A percentile compares a stretch with the other conserved stretches of the same genome.
Conservation (phyloP, 2,329 filamentous ascomycete species). For the Capronia coronata region DNA sequence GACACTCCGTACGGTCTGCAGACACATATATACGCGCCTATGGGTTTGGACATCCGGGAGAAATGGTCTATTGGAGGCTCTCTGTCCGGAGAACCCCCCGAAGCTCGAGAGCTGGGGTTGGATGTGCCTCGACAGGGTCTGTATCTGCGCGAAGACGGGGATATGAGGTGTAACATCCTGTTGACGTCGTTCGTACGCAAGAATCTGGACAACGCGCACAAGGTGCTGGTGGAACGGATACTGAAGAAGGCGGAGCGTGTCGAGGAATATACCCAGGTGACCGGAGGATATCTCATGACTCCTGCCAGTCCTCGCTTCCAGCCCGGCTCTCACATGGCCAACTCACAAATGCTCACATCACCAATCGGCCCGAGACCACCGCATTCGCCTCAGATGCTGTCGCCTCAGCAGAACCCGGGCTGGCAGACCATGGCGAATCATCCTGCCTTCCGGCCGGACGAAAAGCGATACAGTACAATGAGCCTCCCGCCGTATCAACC, state of each 20-base stretch:
- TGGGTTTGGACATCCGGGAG: constrained; percentile 70
- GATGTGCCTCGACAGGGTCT: constrained; percentile 61
- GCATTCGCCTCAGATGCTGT: constrained; percentile 22
- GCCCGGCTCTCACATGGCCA: constrained; percentile 25
- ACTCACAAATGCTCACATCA: constrained; percentile 16
- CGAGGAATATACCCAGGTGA: constrained; percentile 29
- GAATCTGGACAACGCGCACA: constrained; percentile 71
- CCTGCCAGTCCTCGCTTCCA: constrained; percentile 19
- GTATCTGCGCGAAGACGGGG: constrained; percentile 78
- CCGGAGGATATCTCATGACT: constrained; percentile 9
- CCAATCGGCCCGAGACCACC: constrained; percentile 8
- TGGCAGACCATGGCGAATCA: constrained; percentile 23
- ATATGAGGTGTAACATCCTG: constrained; percentile 72
- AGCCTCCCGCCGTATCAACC: constrained; percentile 11
- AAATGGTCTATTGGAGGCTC: constrained; percentile 72
- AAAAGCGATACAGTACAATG: constrained; percentile 15
- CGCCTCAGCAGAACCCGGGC: constrained; percentile 20
- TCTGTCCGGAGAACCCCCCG: constrained; percentile 61
- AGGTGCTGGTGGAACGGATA: constrained; percentile 60
- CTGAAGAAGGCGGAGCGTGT: constrained; percentile 46
- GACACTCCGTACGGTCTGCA: constrained; percentile 66
- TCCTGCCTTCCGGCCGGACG: constrained; percentile 20
- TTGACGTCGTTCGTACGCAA: constrained; percentile 72
- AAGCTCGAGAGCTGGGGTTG: constrained; percentile 60
- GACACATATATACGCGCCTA: constrained; percentile 76